Evolutionary conservation across 1,139 yeast species (phyloP), one percentile per base, ranked within the genome.

Genomic region (Candida sp.): DNA sequence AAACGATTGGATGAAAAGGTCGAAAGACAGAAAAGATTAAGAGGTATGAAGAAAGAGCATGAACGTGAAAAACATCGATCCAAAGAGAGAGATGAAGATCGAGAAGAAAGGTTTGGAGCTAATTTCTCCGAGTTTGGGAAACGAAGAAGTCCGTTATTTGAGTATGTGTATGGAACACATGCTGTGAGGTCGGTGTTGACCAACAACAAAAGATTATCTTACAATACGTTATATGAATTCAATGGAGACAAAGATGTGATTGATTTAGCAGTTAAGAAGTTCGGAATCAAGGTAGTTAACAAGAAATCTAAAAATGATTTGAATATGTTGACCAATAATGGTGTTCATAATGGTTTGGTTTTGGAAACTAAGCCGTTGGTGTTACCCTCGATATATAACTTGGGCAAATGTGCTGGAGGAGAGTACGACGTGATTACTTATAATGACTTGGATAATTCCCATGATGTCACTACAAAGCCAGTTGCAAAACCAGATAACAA

Each of bases 321-420:
- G 51, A 84, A 86, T 54, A 60, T 69, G 6, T 58, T 88, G 51
- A 76, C 89, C 27, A 73, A 77, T 35, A 79, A 82, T 54, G 93
- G 84, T 2, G 89, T 87, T 9, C 97, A 90, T 63, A 90, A 90
- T 60, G 95, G 95, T 6, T 74, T 84, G 25, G 93, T 86, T 0
- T 58, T 88, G 41, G 89, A 85, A 55, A 76, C 91, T 0, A 76
- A 79, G 49, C 84, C 86, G 3, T 54, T 87, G 25, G 68, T 68
- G 12, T 61, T 79, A 2, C 69, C 74, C 15, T 3, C 68, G 68
- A 23, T 61, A 82, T 7, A 56, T 60, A 15, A 55, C 56, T 33
- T 63, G 81, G 47, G 65, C 49, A 54, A 62, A 23, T 58, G 60
- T 2, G 64, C 61, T 11, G 55, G 57, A 15, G 68, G 70, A 3